A percentile compares a stretch with the other conserved stretches of the same genome.
Evolutionary conservation across 257 asterid species (phyloP).

Genomic region (Przewalskia tangutica): DNA sequence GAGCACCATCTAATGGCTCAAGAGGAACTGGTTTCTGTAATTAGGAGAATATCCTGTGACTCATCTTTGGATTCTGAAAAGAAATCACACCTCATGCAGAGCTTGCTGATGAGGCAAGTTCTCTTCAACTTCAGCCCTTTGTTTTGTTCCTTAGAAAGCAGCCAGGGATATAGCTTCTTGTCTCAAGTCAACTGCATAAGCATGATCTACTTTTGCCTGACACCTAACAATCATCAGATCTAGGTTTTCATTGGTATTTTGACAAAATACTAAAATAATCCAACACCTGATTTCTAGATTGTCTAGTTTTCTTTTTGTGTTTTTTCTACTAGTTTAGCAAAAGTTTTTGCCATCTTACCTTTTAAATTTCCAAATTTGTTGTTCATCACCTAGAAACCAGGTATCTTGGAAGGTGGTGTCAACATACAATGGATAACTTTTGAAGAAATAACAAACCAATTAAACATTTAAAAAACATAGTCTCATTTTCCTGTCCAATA

Average conservation of each 20-base stretch:
- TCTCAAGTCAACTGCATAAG: not conserved
- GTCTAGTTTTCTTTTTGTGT: not conserved
- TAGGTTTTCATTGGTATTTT: not conserved
- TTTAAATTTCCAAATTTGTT: not conserved
- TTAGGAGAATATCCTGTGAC: constrained; percentile 70
- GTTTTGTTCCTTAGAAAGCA: not conserved
- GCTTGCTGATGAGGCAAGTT: constrained; percentile 63
- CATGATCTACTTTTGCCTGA: not conserved
- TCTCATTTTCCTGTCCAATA: not conserved
- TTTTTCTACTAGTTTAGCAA: not conserved
- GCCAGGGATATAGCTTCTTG: not conserved
- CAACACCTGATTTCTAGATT: not conserved
- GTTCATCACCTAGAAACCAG: not conserved
- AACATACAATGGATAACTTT: not conserved
- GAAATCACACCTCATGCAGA: constrained; percentile 57
- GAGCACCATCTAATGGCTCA: constrained; percentile 46
- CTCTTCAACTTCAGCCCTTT: not conserved
- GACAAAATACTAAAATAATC: not conserved
- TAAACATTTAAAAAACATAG: not conserved
- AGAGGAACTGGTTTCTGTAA: constrained; percentile 64
- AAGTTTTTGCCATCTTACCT: not conserved
- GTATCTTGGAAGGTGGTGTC: not conserved
- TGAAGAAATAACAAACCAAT: not conserved
- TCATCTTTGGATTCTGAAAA: constrained; percentile 44
- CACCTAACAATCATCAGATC: not conserved